phyloP scores from a whole-genome alignment of 2,329 filamentous ascomycete genomes.

The Colletotrichum endophyticum region DNA sequence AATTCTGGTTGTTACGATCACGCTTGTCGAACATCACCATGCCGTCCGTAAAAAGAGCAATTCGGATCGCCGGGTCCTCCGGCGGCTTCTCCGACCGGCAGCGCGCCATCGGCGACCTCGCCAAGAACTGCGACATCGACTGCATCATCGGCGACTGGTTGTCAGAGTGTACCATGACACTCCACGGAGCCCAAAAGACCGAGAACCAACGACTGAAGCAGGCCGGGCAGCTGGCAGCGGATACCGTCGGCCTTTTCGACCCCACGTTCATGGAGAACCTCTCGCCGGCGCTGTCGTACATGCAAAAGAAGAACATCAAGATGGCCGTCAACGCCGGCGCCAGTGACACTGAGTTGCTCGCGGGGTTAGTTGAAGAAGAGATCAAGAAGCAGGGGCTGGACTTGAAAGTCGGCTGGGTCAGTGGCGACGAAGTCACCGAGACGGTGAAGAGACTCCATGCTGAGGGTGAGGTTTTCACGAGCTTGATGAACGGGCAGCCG shows the following conservation, averaged over 20 bases:
- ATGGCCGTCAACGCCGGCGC: conserved; percentile 45
- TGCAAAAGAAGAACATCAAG: conserved; percentile 33
- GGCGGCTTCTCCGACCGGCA: conserved; percentile 47
- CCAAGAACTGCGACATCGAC: conserved; percentile 38
- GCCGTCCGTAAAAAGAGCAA: conserved; percentile 34
- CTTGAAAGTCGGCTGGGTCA: conserved; percentile 39
- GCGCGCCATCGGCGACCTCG: conserved; percentile 44
- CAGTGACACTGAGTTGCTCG: conserved; percentile 37
- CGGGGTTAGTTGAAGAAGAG: conserved; percentile 32
- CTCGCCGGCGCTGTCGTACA: conserved; percentile 30
- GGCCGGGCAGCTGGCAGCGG: conserved; percentile 22
- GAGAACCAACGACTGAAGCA: conserved; percentile 26
- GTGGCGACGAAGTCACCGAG: conserved; percentile 41
- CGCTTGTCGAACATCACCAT: not conserved
- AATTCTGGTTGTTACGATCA: not conserved
- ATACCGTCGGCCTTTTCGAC: conserved; percentile 27
- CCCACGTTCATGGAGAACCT: conserved; percentile 37
- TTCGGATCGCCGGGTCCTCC: conserved; percentile 39
- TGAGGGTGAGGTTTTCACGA: conserved; percentile 26
- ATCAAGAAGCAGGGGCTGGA: conserved; percentile 31
- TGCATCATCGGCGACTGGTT: conserved; percentile 35
- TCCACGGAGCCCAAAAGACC: conserved; percentile 22
- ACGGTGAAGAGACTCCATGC: conserved; percentile 23
- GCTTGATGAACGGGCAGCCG: conserved; percentile 27
- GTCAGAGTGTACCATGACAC: conserved; percentile 35